phyloP scores from a whole-genome alignment of 371 early-diverging fungal species.

The Mucor velutinosus region DNA sequence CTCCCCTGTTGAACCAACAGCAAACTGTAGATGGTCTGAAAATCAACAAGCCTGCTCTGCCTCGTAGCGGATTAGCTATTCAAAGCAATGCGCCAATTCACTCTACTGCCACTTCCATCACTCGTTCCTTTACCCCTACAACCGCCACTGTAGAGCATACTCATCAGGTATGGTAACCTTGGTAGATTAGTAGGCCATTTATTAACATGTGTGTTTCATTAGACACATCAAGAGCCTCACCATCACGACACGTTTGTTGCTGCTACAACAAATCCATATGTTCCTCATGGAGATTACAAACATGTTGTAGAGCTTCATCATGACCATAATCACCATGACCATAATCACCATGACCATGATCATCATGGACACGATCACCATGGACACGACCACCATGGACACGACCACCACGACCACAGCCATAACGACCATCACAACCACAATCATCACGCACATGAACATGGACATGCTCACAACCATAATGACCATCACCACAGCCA shows the following conservation, averaged over 20 bases:
- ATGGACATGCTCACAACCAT: conserved; percentile 16
- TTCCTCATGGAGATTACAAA: background rate
- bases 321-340: no score
- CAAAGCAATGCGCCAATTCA: conserved; percentile 20
- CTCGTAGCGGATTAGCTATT: conserved; percentile 19
- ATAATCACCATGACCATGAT: background rate
- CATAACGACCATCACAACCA: conserved; percentile 12
- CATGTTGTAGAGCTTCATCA: background rate
- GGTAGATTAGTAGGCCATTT: background rate
- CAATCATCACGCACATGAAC: conserved; percentile 14
- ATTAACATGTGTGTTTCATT: background rate
- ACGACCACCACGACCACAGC: conserved; percentile 11
- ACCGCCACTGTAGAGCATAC: background rate
- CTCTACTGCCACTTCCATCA: background rate
- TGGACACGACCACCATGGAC: conserved; percentile 15
- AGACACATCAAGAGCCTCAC: background rate
- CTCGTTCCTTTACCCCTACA: background rate
- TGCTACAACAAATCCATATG: background rate
- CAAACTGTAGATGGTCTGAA: conserved; percentile 13
- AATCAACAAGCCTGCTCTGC: conserved; percentile 6
- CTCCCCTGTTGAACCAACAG: conserved; percentile 11
- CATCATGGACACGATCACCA: conserved; percentile 16
- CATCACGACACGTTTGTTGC: background rate
- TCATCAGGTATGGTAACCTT: background rate
- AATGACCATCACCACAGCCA: conserved; percentile 23